phyloP scores from a whole-genome alignment of 192 early-diverging fungal genomes.

The Lobulomyces angularis region DNA sequence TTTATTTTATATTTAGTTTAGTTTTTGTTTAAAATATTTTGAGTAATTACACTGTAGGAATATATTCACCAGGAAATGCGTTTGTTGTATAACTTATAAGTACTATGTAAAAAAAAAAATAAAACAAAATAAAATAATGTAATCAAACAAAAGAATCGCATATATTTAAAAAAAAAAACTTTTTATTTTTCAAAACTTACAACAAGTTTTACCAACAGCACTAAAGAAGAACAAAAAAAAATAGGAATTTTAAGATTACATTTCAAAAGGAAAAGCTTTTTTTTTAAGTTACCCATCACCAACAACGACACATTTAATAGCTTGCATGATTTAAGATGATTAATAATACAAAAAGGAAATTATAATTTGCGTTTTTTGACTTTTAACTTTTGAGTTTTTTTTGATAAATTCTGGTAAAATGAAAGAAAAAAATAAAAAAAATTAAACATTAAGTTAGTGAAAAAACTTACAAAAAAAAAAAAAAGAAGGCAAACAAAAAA shows the following conservation, averaged over 20 bases:
- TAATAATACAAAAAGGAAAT: too few species aligned
- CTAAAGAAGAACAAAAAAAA: constrained; percentile 21
- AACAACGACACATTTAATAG: constrained; percentile 85
- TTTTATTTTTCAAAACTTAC: constrained; percentile 11
- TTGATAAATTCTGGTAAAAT: too few species aligned
- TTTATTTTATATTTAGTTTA: constrained; percentile 3
- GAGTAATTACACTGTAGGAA: constrained; percentile 85
- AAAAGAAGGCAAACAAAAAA: too few species aligned
- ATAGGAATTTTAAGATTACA: constrained; percentile 6
- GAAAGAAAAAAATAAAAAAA: too few species aligned
- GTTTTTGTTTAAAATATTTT: neutral
- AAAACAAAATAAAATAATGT: neutral
- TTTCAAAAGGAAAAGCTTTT: neutral
- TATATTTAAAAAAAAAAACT: neutral
- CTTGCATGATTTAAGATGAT: too few species aligned
- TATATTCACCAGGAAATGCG: constrained; percentile 99
- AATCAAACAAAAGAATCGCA: neutral
- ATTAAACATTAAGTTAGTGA: too few species aligned
- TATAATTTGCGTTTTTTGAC: too few species aligned
- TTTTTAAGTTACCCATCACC: constrained; percentile 59
- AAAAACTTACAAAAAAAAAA: too few species aligned
- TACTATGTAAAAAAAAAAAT: constrained; percentile 20
- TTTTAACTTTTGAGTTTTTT: too few species aligned
- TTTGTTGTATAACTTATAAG: constrained; percentile 98
- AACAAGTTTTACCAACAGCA: constrained; percentile 91